Evolutionary conservation across 108 stramenopile species (phyloP), one percentile per base, ranked within the genome.

Genomic region (Skeletonema menzelii): DNA sequence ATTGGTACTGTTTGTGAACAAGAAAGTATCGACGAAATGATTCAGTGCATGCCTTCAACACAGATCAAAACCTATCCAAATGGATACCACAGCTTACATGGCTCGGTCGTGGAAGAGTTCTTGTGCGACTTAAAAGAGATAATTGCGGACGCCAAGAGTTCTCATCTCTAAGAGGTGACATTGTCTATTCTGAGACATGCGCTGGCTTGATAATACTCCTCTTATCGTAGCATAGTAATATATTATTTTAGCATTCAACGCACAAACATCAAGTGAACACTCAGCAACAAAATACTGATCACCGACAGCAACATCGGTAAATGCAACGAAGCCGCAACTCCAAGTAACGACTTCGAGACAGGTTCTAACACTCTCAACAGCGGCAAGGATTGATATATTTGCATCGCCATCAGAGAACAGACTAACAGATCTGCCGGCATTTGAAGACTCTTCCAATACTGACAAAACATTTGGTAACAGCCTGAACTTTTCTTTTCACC

Each of bases 1-100:
- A 14, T 79, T 66, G 55, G 62, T 19, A 80, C 59, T n/a, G 70
- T 84, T 22, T 79, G 83, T 28, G 56, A 47, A 37, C 63, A 80
- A 57, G 59, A 59, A 8, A 80, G 74, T 30, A 47, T 84, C 17
- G 8, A 53, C 30, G 62, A 65, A 12, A 80, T 80, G 83, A 35
- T 59, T 27, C 11, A 57, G 10, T 59, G 62, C 22, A 47, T 79
- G 56, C 35, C 35, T 20, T 8, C 20, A 56, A 56, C 22, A 24
- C 56, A n/a, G 57, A n/a, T 24, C 26, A 58, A 58, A 13, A 27
- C 57, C 19, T 58, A 58, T 40, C 26, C 27, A 58, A 40, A 1
- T 58, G 27, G 57, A 58, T 27, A 40, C n/a, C 27, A 40, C 2
- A 40, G 27, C 27, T n/a, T 40, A 5, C 27, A 24, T 58, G 27